These are phyloP conservation scores for Pichia sp. DNA, from an alignment of 1,139 yeast genomes.

Conservation along the genomic window DNA sequence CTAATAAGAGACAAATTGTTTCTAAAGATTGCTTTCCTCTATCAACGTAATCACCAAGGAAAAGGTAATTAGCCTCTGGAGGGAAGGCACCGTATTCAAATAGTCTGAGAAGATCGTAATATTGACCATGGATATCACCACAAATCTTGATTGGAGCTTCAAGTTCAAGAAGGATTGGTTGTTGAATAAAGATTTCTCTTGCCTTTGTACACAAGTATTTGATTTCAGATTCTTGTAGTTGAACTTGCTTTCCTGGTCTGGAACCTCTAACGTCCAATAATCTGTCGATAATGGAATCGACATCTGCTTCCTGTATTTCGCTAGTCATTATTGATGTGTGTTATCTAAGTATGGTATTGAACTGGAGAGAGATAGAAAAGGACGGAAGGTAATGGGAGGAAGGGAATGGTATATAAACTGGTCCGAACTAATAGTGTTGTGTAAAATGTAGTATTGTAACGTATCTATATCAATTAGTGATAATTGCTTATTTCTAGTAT, in stretches of 20 bases:
- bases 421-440: no score
- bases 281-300: constrained; percentile 95
- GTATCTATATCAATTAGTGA: no score
- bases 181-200: constrained; percentile 94
- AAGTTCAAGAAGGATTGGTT: constrained; percentile 88
- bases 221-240: constrained; percentile 88
- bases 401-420: no score
- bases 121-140: constrained; percentile 98
- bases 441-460: no score
- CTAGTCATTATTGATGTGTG: constrained; percentile 6
- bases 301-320: constrained; percentile 84
- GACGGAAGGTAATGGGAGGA: background rate
- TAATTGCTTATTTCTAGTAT: no score
- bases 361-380: background rate
- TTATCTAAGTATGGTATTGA: no score
- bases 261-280: constrained; percentile 96
- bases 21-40: constrained; percentile 96
- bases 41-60: constrained; percentile 95
- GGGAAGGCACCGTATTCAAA: constrained; percentile 99
- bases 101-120: constrained; percentile 87
- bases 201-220: constrained; percentile 96
- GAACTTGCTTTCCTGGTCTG: constrained; percentile 96
- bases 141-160: constrained; percentile 90
- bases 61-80: constrained; percentile 94
- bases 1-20: constrained; percentile 85